Base-by-base conservation (phyloP, 306 rosid genomes). In the Inga laurina region DNA sequence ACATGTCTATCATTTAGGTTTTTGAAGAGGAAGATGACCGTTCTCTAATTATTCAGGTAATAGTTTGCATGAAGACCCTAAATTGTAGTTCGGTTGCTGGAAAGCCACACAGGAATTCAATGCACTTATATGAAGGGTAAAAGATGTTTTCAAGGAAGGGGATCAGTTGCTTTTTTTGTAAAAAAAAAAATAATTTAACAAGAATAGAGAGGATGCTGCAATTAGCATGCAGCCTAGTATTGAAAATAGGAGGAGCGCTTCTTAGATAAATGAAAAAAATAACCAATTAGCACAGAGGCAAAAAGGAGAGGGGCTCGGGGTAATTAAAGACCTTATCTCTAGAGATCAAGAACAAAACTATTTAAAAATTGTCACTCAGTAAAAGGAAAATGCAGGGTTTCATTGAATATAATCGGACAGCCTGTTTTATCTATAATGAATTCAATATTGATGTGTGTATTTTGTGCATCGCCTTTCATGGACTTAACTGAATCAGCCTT, bases 201-300 rank as follows among this genome's bases (percentile, higher is more conserved):
- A n/a, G 32, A 59, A 19, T 11, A 11, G 68, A 62, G 37, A 11
- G 67, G 11, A 24, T 22, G 30, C 27, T 62, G 35, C 18, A 24
- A 24, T 24, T 44, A 54, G 57, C 57, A 43, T 43, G 74, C 74
- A 27, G 27, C 69, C 54, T 54, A 22, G 34, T 65, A 3, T 67
- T 57, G 27, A 45, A 68, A 52, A 67, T 18, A 27, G 77, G 73
- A 76, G 64, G 73, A 76, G 39, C 62, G n/a, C 35, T 66, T 56
- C 72, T 4, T 12, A 45, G 10, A 44, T 19, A 54, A 34, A 52
- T 66, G 69, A 51, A n/a, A 9, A 76, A 43, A 41, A 54, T 21
- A 82, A 76, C 19, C 56, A 68, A 41, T 68, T 19, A 15, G 32
- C 77, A 51, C 37, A 56, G 32, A 43, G 14, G 21, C 24, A 71